These are phyloP conservation scores for Tremella mesenterica DNA, from an alignment of 768 basidiomycete species.

Conservation along the genomic window DNA sequence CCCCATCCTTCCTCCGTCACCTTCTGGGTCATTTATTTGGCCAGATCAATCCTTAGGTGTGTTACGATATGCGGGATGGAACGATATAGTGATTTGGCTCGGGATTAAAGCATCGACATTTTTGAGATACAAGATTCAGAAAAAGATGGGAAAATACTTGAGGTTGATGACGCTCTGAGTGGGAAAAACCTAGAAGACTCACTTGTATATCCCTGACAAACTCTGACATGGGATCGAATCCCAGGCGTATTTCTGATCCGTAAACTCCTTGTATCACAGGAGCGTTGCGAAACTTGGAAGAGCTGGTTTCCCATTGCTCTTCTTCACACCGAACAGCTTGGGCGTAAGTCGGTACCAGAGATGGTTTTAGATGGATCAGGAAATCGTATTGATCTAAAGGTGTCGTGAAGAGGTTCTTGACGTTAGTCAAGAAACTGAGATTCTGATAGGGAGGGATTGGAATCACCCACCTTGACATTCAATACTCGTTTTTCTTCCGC, in stretches of 20 bases:
- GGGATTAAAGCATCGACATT: too few relatives aligned
- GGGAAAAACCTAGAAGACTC: too few relatives aligned
- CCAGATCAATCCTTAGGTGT: too few relatives aligned
- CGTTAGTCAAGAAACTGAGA: neutral
- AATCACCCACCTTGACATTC: conserved; percentile 54
- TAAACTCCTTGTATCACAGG: conserved; percentile 12
- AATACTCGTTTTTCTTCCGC: conserved; percentile 51
- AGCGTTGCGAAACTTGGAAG: conserved; percentile 13
- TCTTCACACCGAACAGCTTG: conserved; percentile 59
- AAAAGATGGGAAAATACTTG: too few relatives aligned
- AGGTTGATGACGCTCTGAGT: too few relatives aligned
- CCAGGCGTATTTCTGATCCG: conserved; percentile 49
- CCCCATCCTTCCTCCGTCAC: too few relatives aligned
- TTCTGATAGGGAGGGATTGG: conserved; percentile 59
- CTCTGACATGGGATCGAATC: conserved; percentile 67
- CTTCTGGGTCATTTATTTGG: too few relatives aligned
- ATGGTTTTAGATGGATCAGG: conserved; percentile 62
- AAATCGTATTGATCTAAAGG: conserved; percentile 79
- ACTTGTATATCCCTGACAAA: conserved; percentile 69
- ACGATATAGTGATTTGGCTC: too few relatives aligned
- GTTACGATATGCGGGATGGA: too few relatives aligned
- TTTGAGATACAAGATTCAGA: too few relatives aligned
- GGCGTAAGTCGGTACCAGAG: conserved; percentile 60
- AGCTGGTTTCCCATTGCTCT: conserved; percentile 42
- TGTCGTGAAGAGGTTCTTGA: conserved; percentile 76